Conservation (phyloP, 345 rosid genomes). For the Eucalyptus paniculata region DNA sequence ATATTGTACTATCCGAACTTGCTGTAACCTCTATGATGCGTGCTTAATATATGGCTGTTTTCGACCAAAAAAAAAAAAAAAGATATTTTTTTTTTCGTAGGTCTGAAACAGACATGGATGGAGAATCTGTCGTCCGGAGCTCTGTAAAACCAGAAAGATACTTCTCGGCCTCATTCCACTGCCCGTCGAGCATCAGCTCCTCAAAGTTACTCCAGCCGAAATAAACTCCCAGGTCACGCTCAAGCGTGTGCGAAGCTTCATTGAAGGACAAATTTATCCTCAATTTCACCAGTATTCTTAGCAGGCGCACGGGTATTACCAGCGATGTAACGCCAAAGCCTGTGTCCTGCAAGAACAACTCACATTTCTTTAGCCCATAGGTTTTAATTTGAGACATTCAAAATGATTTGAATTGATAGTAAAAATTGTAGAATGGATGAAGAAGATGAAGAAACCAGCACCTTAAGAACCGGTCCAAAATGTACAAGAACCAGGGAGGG, state of each 20-base stretch:
- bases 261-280: neutral
- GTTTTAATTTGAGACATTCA: neutral
- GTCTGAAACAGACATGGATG: slow-evolving; percentile 38
- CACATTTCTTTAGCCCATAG: neutral
- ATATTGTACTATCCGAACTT: no score
- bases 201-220: slow-evolving; percentile 22
- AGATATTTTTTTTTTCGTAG: slow-evolving; percentile 41
- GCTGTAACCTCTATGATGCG: no score
- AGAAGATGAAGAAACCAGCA: neutral
- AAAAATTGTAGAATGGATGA: neutral
- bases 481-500: neutral
- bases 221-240: slow-evolving; percentile 13
- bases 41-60: no score
- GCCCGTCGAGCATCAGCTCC: slow-evolving; percentile 8
- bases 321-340: neutral
- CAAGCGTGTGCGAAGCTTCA: slow-evolving; percentile 1
- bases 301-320: neutral
- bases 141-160: slow-evolving; percentile 48
- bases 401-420: neutral
- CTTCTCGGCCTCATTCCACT: slow-evolving; percentile 46
- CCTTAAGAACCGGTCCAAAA: neutral
- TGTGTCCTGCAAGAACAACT: neutral
- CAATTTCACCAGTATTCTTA: neutral
- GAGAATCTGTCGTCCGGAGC: slow-evolving; percentile 32
- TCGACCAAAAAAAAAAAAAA: no score